Evolutionary conservation across 192 early-diverging fungal genomes (phyloP).

Genomic region (Rhizophlyctis rosea): DNA sequence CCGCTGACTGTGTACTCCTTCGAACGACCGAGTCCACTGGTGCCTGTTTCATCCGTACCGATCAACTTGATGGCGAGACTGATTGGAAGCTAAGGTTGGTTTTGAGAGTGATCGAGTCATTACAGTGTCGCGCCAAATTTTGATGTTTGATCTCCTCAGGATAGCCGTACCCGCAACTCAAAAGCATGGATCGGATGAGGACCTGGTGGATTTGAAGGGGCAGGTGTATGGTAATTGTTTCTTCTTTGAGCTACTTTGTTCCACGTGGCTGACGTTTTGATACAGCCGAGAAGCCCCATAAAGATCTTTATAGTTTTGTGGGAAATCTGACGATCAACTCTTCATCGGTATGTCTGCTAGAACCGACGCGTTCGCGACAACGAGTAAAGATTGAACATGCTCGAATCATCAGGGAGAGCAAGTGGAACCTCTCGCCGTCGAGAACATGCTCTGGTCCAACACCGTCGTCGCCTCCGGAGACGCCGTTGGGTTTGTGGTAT

Average conservation of each 20-base stretch:
- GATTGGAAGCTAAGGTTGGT: conserved; percentile 88
- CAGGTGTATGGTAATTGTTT: conserved; percentile 66
- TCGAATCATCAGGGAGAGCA: conserved; percentile 20
- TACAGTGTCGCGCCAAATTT: no score
- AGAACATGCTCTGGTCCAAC: conserved; percentile 95
- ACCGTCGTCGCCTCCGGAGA: conserved; percentile 90
- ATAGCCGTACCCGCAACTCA: conserved; percentile 82
- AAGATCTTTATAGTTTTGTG: conserved; percentile 90
- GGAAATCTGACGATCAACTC: conserved; percentile 60
- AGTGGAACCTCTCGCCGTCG: conserved; percentile 71
- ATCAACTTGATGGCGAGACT: conserved; percentile 96
- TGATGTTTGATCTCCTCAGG: conserved; percentile 26
- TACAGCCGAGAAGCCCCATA: conserved; percentile 83
- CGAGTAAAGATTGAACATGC: no score
- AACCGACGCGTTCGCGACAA: no score
- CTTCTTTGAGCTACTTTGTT: no score
- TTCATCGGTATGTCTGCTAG: not conserved
- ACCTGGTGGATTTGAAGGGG: conserved; percentile 61
- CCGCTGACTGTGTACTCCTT: conserved; percentile 87
- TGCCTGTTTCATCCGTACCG: conserved; percentile 92
- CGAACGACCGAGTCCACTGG: conserved; percentile 79
- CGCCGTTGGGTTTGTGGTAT: conserved; percentile 81
- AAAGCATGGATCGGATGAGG: conserved; percentile 57
- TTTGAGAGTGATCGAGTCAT: no score
- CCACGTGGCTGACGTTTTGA: no score